Evolutionary conservation across 805 yeast species (phyloP), one percentile per base, ranked within the genome.

Genomic region (Peterozyma xylosa): DNA sequence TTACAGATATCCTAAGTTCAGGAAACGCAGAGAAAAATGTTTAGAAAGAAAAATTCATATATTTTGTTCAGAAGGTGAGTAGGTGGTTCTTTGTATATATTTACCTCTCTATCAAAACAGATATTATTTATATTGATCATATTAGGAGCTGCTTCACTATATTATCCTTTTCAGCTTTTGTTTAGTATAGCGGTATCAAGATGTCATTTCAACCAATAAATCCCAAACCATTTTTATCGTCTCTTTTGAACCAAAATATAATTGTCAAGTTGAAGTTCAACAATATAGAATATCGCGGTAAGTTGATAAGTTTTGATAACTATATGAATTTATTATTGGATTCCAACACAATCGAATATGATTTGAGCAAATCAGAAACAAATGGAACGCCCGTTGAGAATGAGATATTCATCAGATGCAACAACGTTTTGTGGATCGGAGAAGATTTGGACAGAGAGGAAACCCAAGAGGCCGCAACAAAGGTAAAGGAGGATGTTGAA

Each of bases 251-350:
- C 45, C 73, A 81, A 46, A 70, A 66, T 32, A 89, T 91, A 11
- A 66, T 80, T 11, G 91, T 93, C 16, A 77, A 89, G 45, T 73
- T 93, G 49, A 93, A 93, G 59, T 93, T 96, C 83, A 91, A 89
- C 56, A 76, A 76, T 50, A 85, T 96, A 10, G 95, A 89, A 60
- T 93, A 93, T 62, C 75, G 68, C 47, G 99, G 99, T 1, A 74
- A 62, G 16, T 71, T 93, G 37, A 63, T 80, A 3, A 79, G 96
- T 1, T 83, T 86, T 18, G 99, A 93, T 59, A 86, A 86, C 54
- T 93, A 93, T 64, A 91, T 93, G 91, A 93, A 93, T 54, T 50
- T 93, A 32, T 89, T 86, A 56, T 63, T 90, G 35, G 82, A 76
- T 33, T 74, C 80, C 29, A 78, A 61, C 33, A 70, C 78, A 2